These are phyloP conservation scores for Penicillium dipodomyicola DNA, from an alignment of 495 filamentous ascomycete species.

Conservation along the genomic window DNA sequence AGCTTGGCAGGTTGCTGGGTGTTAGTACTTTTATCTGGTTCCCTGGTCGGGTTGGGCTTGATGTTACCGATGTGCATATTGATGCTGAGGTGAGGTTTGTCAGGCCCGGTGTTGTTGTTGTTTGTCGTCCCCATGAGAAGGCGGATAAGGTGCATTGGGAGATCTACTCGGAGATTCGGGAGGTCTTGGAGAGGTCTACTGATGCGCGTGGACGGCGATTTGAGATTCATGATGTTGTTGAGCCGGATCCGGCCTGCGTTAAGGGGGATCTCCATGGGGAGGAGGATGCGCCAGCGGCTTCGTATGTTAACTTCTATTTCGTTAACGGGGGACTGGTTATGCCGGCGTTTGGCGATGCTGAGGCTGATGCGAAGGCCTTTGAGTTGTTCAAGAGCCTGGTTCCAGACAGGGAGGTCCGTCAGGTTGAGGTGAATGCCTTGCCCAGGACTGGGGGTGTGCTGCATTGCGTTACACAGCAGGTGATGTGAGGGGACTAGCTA, in stretches of 20 bases:
- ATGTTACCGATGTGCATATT: conserved; percentile 38
- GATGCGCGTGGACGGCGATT: conserved; percentile 32
- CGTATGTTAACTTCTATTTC: conserved; percentile 41
- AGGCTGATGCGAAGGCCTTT: conserved; percentile 27
- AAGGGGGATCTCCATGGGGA: conserved; percentile 20
- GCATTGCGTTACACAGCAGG: conserved; percentile 39
- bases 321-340: conserved; percentile 35
- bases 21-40: conserved; percentile 36
- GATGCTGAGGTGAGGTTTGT: conserved; percentile 36
- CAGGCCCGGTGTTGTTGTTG: conserved; percentile 33
- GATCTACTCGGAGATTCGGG: conserved; percentile 31
- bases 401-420: conserved; percentile 26
- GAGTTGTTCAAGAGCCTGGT: conserved; percentile 24
- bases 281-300: conserved; percentile 27
- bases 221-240: conserved; percentile 30
- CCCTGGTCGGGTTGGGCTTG: conserved; percentile 30
- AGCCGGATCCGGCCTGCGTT: conserved; percentile 31
- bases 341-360: conserved; percentile 35
- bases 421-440: conserved; percentile 30
- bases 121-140: conserved; percentile 24
- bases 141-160: conserved; percentile 24
- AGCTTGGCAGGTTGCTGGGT: conserved; percentile 26
- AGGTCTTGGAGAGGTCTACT: conserved; percentile 18
- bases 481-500: conserved; percentile 18
- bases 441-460: conserved; percentile 33